These are phyloP conservation scores for Penicillium sp. DNA, from an alignment of 2,329 filamentous ascomycete genomes.

Conservation along the genomic window DNA sequence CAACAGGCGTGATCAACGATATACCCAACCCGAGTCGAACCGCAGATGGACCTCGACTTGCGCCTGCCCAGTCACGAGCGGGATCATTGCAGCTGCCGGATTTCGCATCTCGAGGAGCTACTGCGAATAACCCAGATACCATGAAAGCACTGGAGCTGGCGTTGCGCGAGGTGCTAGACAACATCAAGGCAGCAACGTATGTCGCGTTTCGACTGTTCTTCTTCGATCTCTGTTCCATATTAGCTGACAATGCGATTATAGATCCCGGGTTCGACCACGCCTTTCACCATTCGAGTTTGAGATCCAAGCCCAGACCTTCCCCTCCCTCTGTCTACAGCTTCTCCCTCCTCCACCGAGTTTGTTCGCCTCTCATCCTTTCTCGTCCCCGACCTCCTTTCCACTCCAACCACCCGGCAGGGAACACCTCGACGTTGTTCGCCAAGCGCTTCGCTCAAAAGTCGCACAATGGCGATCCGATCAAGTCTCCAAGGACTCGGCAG, in stretches of 20 bases:
- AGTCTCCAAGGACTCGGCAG: constrained; percentile 33
- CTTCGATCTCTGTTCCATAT: neutral
- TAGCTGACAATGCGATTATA: constrained; percentile 31
- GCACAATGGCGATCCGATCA: constrained; percentile 63
- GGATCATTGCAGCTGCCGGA: constrained; percentile 44
- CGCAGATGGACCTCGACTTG: constrained; percentile 40
- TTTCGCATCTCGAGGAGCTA: constrained; percentile 65
- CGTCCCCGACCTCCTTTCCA: constrained; percentile 79
- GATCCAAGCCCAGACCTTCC: constrained; percentile 81
- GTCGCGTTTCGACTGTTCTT: constrained; percentile 33
- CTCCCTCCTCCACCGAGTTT: constrained; percentile 80
- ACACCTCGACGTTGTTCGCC: constrained; percentile 72
- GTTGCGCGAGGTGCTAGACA: constrained; percentile 78
- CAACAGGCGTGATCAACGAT: constrained; percentile 77
- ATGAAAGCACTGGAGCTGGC: constrained; percentile 82
- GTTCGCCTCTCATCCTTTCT: constrained; percentile 77
- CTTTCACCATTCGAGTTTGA: constrained; percentile 73
- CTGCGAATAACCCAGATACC: constrained; percentile 75
- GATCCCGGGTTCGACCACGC: constrained; percentile 48
- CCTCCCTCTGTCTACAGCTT: constrained; percentile 78
- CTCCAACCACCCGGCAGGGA: constrained; percentile 72
- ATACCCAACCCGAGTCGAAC: constrained; percentile 60
- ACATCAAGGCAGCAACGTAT: constrained; percentile 80
- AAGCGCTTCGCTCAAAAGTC: constrained; percentile 70
- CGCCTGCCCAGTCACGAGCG: constrained; percentile 39